These are phyloP conservation scores for Uncinocarpus reesii DNA, from an alignment of 2,329 filamentous ascomycete genomes.

Conservation along the genomic window DNA sequence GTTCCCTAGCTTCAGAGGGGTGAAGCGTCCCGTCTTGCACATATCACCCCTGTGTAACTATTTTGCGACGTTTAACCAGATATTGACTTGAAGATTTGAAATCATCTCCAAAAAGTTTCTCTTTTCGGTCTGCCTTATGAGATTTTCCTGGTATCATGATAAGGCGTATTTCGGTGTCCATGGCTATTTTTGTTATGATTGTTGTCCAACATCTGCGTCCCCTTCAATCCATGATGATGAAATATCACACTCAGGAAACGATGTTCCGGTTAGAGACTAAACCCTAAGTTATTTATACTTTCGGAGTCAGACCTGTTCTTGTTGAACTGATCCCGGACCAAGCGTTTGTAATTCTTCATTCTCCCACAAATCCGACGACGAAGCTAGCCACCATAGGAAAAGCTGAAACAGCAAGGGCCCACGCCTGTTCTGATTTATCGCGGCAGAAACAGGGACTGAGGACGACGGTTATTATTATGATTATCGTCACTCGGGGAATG, in stretches of 20 bases:
- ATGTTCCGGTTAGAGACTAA: not conserved
- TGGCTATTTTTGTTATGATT: too few species aligned
- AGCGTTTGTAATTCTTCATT: not conserved
- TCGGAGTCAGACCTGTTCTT: conserved; percentile 1
- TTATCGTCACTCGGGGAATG: too few species aligned
- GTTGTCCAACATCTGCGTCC: not conserved
- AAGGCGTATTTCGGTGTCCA: not conserved
- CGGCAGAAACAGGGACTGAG: too few species aligned
- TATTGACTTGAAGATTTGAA: too few species aligned
- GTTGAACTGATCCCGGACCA: conserved; percentile 2
- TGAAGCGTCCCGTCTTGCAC: not conserved
- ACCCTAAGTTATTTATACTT: conserved; percentile 7
- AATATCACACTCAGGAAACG: not conserved
- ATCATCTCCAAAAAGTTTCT: not conserved
- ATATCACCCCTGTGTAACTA: not conserved
- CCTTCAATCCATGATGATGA: not conserved
- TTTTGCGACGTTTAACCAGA: too few species aligned
- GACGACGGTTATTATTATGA: too few species aligned
- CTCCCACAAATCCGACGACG: not conserved
- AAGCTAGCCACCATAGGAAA: not conserved
- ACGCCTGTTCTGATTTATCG: too few species aligned
- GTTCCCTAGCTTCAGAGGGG: not conserved
- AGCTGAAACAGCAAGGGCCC: conserved; percentile 5
- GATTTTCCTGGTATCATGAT: not conserved
- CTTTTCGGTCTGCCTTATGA: conserved; percentile 7